phyloP scores from a whole-genome alignment of 176 grass and related monocot species.

The Pontederia crassipes region DNA sequence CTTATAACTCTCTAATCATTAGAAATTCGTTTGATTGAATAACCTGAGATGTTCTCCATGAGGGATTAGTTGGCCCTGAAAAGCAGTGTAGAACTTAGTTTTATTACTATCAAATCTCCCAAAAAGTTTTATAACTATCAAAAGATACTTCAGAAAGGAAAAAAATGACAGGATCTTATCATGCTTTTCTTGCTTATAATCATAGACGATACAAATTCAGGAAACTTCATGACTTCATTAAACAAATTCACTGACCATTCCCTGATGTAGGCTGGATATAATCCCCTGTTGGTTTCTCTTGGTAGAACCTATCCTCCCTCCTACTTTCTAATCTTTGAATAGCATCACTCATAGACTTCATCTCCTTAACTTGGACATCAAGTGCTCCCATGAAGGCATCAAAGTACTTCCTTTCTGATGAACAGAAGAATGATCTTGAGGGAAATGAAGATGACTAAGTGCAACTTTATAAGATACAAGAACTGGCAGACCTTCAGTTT shows the following conservation, averaged over 20 bases:
- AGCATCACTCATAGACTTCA: slow-evolving; percentile 65
- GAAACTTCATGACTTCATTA: no score
- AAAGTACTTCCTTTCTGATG: slow-evolving; percentile 67
- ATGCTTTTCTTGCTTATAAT: no score
- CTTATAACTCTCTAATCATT: background rate
- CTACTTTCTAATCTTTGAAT: slow-evolving; percentile 31
- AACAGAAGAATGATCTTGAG: background rate
- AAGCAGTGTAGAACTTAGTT: background rate
- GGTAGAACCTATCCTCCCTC: slow-evolving; percentile 39
- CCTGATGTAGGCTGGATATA: slow-evolving; percentile 33
- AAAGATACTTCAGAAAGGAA: no score
- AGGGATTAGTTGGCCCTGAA: slow-evolving; percentile 46
- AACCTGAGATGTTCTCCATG: slow-evolving; percentile 65
- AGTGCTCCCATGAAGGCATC: slow-evolving; percentile 54
- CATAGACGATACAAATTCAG: no score
- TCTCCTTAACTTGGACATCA: slow-evolving; percentile 64
- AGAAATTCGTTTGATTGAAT: slow-evolving; percentile 8
- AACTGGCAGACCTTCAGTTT: slow-evolving; percentile 54
- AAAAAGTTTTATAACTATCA: no score
- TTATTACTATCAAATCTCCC: no score
- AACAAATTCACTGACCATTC: slow-evolving; percentile 51
- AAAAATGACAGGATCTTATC: no score
- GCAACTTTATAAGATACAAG: background rate
- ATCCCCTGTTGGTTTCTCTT: slow-evolving; percentile 34
- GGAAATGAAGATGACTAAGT: no score